A percentile compares a stretch with the other conserved stretches of the same genome.
phyloP scores from a whole-genome alignment of 352 stramenopile species.

The Pythium volutum region DNA sequence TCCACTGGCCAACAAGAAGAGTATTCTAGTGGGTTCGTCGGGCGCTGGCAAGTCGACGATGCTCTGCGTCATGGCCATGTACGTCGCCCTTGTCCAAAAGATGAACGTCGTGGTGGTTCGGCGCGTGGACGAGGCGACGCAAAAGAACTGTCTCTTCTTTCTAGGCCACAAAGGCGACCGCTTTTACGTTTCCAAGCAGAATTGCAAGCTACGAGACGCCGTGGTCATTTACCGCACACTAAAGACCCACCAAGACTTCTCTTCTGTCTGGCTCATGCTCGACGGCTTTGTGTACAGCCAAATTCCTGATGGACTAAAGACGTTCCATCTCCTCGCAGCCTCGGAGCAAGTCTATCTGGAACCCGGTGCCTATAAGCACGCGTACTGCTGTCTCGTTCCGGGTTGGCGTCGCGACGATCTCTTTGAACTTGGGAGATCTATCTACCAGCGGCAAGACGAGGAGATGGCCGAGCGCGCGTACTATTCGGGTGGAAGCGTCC shows the following conservation, averaged over 20 bases:
- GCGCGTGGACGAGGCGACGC: background rate
- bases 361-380: background rate
- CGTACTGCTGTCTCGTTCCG: background rate
- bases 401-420: background rate
- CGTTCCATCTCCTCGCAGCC: background rate
- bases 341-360: background rate
- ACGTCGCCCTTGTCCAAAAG: background rate
- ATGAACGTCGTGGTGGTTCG: background rate
- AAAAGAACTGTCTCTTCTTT: background rate
- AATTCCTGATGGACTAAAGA: background rate
- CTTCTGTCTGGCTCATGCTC: background rate
- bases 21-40: background rate
- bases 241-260: background rate
- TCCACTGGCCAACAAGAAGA: background rate
- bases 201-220: background rate
- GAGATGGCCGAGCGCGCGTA: background rate
- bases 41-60: background rate
- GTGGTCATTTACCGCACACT: background rate
- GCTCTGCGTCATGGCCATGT: background rate
- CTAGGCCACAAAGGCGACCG: background rate
- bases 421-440: background rate
- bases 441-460: background rate
- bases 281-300: background rate
- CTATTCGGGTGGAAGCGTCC: background rate
- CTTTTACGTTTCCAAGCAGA: background rate